Conservation (phyloP, 306 rosid genomes). For the Bauhinia variegata region DNA sequence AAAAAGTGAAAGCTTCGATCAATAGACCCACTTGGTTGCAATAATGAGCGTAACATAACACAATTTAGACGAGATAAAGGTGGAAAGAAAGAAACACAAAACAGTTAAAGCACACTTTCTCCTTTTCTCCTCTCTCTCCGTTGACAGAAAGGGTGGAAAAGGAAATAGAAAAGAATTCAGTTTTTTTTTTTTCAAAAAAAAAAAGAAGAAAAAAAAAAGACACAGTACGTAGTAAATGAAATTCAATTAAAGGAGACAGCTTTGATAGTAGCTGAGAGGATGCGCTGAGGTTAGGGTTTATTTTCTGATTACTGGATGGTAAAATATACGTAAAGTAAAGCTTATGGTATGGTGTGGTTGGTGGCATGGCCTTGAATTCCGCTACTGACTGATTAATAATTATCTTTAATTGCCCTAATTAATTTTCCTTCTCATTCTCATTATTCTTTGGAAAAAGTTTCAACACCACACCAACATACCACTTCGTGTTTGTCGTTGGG, state of each 20-base stretch:
- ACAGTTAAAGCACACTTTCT: constrained; percentile 23
- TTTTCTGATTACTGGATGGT: too few species aligned
- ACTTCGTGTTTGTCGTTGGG: constrained; percentile 37
- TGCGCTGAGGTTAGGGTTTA: too few species aligned
- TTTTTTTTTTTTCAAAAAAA: too few species aligned
- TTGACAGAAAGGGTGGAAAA: neutral
- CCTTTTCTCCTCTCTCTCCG: neutral
- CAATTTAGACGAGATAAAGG: constrained; percentile 32
- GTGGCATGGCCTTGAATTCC: constrained; percentile 34
- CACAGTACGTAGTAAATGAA: too few species aligned
- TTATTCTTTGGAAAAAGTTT: neutral
- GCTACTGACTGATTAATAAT: neutral
- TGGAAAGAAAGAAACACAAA: constrained; percentile 29
- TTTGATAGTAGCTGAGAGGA: too few species aligned
- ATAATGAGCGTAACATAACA: constrained; percentile 26
- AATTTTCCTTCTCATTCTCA: neutral
- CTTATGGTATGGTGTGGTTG: constrained; percentile 17
- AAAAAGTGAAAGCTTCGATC: constrained; percentile 24
- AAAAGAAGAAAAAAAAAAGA: too few species aligned
- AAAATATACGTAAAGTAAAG: neutral
- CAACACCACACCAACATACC: neutral
- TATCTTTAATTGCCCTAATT: neutral
- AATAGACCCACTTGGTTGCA: constrained; percentile 31
- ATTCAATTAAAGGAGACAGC: too few species aligned
- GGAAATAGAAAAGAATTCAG: too few species aligned